phyloP scores from a whole-genome alignment of 108 stramenopile genomes.

The Discostella stelligeroides region DNA sequence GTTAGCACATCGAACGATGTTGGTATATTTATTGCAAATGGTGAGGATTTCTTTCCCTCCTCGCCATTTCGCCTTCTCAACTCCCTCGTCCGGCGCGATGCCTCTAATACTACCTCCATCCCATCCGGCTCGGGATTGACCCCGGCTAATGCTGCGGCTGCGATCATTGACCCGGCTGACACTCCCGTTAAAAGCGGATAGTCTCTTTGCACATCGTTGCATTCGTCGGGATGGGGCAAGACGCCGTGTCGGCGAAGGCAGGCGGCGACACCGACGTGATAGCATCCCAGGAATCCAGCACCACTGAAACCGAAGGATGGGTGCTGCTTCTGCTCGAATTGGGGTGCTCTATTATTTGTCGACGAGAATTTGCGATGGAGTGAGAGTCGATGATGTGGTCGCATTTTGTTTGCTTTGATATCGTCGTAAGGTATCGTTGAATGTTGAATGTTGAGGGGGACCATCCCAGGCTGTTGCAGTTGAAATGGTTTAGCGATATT shows the following conservation, averaged over 20 bases:
- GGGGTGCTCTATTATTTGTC: not conserved
- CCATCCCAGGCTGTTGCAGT: too few species aligned
- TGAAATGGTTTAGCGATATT: too few species aligned
- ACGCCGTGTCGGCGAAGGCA: constrained; percentile 53
- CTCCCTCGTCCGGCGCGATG: constrained; percentile 52
- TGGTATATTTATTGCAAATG: not conserved
- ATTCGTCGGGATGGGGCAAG: constrained; percentile 24
- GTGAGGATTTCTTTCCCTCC: too few species aligned
- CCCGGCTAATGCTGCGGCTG: constrained; percentile 51
- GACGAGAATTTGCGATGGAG: not conserved
- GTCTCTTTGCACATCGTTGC: not conserved
- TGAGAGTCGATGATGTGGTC: too few species aligned
- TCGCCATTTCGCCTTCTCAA: constrained; percentile 9
- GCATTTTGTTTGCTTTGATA: too few species aligned
- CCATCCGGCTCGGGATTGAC: constrained; percentile 58
- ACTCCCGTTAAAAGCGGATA: constrained; percentile 56
- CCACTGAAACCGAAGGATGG: constrained; percentile 55
- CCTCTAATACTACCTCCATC: constrained; percentile 53
- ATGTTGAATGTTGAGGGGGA: too few species aligned
- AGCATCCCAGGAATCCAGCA: constrained; percentile 69
- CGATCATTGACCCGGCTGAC: constrained; percentile 64
- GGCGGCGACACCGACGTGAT: constrained; percentile 66
- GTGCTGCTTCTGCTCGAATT: not conserved
- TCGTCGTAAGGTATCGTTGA: too few species aligned
- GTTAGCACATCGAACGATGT: constrained; percentile 50